These are phyloP conservation scores for Primulina tabacum DNA, from an alignment of 257 asterid genomes.

Conservation along the genomic window DNA sequence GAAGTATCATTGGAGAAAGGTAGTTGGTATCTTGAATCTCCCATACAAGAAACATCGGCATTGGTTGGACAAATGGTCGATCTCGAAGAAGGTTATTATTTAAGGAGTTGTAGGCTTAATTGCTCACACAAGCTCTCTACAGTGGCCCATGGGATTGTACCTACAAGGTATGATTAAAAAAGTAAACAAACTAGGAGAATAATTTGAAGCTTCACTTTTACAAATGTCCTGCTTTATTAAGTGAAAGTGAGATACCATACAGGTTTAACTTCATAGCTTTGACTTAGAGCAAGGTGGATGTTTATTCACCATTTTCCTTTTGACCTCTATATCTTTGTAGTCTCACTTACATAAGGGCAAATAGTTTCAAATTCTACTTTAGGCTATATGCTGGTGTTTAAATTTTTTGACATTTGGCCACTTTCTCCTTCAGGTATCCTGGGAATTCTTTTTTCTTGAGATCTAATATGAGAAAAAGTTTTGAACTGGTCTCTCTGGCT, in stretches of 20 bases:
- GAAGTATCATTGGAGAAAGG: conserved; percentile 79
- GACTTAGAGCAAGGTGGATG: conserved; percentile 1
- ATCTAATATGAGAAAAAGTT: conserved; percentile 54
- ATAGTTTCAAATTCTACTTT: conserved; percentile 8
- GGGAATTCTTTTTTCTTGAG: conserved; percentile 68
- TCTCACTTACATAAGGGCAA: background rate
- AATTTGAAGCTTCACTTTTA: background rate
- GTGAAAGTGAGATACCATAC: too few relatives aligned
- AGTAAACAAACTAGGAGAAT: background rate
- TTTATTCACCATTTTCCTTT: conserved; percentile 4
- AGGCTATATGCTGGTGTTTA: background rate
- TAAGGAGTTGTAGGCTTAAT: too few relatives aligned
- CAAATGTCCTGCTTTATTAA: too few relatives aligned
- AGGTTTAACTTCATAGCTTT: background rate
- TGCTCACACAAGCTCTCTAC: conserved; percentile 29
- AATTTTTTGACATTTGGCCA: conserved; percentile 17
- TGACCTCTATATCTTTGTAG: background rate
- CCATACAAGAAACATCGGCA: background rate
- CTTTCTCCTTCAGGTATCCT: conserved; percentile 39
- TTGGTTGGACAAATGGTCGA: conserved; percentile 25
- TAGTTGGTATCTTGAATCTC: conserved; percentile 59
- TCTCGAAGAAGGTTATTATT: background rate
- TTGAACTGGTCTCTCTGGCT: conserved; percentile 78
- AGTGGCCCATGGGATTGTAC: conserved; percentile 24
- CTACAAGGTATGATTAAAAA: conserved; percentile 39